Percentiles rank a stretch among this genome's conserved stretches.
phyloP scores from a whole-genome alignment of 2,329 filamentous ascomycete species.

The Cladosporium sp. region DNA sequence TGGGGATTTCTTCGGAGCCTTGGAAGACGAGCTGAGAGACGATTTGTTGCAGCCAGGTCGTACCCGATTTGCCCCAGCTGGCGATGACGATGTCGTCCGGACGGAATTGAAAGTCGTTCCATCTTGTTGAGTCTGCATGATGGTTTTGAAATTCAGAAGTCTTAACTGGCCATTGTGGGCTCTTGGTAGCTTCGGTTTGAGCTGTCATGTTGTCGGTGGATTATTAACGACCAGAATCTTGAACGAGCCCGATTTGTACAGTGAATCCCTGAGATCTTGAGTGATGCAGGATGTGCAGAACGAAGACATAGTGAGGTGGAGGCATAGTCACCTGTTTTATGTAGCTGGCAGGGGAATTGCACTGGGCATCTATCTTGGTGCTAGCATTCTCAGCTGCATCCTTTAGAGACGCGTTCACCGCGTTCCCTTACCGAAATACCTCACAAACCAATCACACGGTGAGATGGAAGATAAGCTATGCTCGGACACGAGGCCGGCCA shows the following conservation, averaged over 20 bases:
- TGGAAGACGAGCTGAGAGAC: conserved; percentile 10
- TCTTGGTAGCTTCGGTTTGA: background rate
- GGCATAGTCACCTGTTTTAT: background rate
- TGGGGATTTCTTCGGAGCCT: background rate
- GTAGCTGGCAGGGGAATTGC: background rate
- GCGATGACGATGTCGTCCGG: conserved; percentile 9
- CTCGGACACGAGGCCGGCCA: background rate
- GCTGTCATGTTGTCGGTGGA: background rate
- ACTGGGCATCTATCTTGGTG: background rate
- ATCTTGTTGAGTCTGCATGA: background rate
- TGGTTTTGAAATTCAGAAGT: background rate
- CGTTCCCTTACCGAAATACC: background rate
- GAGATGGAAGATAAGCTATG: background rate
- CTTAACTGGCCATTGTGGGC: background rate
- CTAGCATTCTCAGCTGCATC: background rate
- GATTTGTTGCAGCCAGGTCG: conserved; percentile 11
- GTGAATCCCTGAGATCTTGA: no score
- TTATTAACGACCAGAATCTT: background rate
- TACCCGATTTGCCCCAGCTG: conserved; percentile 7
- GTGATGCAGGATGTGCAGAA: background rate
- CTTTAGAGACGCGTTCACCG: background rate
- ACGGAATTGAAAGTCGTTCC: conserved; percentile 6
- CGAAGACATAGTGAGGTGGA: background rate
- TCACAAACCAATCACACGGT: background rate
- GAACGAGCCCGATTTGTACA: background rate